Evolutionary conservation across 2,329 filamentous ascomycete species (phyloP).

Genomic region (Aspergillus sp.): DNA sequence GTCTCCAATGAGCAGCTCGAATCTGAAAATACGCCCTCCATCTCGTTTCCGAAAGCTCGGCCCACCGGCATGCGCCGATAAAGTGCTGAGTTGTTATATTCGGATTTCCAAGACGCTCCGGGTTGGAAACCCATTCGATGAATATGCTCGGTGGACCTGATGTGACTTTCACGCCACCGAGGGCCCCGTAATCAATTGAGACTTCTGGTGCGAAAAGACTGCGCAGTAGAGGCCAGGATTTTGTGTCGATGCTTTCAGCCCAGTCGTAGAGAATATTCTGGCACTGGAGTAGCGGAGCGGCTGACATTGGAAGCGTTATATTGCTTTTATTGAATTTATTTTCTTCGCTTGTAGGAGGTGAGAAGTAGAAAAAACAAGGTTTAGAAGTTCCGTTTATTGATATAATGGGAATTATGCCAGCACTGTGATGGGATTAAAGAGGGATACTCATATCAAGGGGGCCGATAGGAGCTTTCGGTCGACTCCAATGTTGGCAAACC

Average conservation of each 20-base stretch:
- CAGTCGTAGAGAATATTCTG: slow-evolving; percentile 10
- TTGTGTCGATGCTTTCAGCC: slow-evolving; percentile 8
- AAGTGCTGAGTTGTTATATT: slow-evolving; percentile 6
- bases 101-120: not conserved
- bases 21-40: slow-evolving; percentile 8
- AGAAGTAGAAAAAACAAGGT: too few relatives aligned
- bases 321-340: too few relatives aligned
- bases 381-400: too few relatives aligned
- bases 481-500: too few relatives aligned
- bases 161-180: not conserved
- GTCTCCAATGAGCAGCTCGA: not conserved
- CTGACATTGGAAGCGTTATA: too few relatives aligned
- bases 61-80: slow-evolving; percentile 5
- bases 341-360: too few relatives aligned
- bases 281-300: not conserved
- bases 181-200: slow-evolving; percentile 3
- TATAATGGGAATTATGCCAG: too few relatives aligned
- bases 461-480: too few relatives aligned
- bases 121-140: not conserved
- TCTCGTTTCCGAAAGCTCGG: not conserved
- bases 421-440: too few relatives aligned
- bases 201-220: not conserved
- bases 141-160: not conserved
- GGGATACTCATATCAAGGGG: too few relatives aligned
- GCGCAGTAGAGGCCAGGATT: slow-evolving; percentile 6